A percentile compares a stretch with the other conserved stretches of the same genome.
Conservation (phyloP, 106 monocot genomes). For the Dendrobium chrysotoxum region DNA sequence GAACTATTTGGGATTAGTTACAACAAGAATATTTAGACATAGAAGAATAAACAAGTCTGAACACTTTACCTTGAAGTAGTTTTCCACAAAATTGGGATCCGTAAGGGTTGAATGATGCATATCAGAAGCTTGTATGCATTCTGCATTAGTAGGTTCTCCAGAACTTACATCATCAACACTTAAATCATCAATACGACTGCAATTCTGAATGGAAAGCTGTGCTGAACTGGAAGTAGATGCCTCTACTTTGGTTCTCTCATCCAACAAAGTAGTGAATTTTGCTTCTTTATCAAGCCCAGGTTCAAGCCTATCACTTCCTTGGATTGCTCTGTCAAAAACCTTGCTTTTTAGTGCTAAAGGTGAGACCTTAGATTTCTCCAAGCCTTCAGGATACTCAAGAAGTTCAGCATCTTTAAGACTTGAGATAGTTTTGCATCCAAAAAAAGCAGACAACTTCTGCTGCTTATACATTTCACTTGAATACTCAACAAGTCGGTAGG, state of each 20-base stretch:
- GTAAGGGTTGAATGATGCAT: constrained; percentile 42
- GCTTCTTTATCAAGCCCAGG: constrained; percentile 11
- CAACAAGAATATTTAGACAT: not conserved
- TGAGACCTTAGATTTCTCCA: constrained; percentile 7
- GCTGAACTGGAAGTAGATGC: constrained; percentile 14
- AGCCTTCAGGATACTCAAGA: constrained; percentile 18
- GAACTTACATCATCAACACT: constrained; percentile 2
- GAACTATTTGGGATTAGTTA: not conserved
- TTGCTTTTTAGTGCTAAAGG: constrained; percentile 7
- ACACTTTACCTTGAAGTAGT: constrained; percentile 86
- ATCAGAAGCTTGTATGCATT: constrained; percentile 16
- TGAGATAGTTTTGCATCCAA: constrained; percentile 34
- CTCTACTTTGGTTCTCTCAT: constrained; percentile 17
- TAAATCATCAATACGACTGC: constrained; percentile 4
- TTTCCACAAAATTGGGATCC: constrained; percentile 89
- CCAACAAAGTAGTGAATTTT: constrained; percentile 18
- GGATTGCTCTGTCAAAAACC: not conserved
- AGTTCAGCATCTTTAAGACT: constrained; percentile 19
- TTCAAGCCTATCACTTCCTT: constrained; percentile 14
- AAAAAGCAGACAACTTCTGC: constrained; percentile 69
- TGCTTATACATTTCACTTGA: constrained; percentile 41
- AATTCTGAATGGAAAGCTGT: constrained; percentile 2
- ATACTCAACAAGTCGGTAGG: constrained; percentile 55
- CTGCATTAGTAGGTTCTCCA: constrained; percentile 6
- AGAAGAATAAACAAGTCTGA: not conserved